A percentile compares a stretch with the other conserved stretches of the same genome.
phyloP scores from a whole-genome alignment of 306 rosid species.

The Medicago truncatula region MtrunA17r5.0-ANR NC_053044.1:2928001-2928500 shows the following conservation, averaged over 20 bases:
- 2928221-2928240: conserved; percentile 31
- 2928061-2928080: conserved; percentile 25
- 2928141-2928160: conserved; percentile 40
- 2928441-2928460: conserved; percentile 54
- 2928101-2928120: conserved; percentile 12
- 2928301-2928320: conserved; percentile 26
- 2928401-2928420: conserved; percentile 63
- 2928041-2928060: conserved; percentile 18
- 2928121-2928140: not conserved
- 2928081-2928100: not conserved
- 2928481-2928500: conserved; percentile 50
- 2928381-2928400: conserved; percentile 48
- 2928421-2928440: conserved; percentile 53
- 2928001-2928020: conserved; percentile 11
- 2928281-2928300: not conserved
- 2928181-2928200: conserved; percentile 17
- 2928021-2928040: conserved; percentile 33
- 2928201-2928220: conserved; percentile 38
- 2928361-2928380: conserved; percentile 43
- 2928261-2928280: not conserved
- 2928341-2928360: not conserved
- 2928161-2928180: conserved; percentile 20
- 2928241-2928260: not conserved
- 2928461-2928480: conserved; percentile 56
- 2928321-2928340: not conserved